Evolutionary conservation across 164 flowering plant species (phyloP).

Genomic region (Taxillus chinensis): DNA sequence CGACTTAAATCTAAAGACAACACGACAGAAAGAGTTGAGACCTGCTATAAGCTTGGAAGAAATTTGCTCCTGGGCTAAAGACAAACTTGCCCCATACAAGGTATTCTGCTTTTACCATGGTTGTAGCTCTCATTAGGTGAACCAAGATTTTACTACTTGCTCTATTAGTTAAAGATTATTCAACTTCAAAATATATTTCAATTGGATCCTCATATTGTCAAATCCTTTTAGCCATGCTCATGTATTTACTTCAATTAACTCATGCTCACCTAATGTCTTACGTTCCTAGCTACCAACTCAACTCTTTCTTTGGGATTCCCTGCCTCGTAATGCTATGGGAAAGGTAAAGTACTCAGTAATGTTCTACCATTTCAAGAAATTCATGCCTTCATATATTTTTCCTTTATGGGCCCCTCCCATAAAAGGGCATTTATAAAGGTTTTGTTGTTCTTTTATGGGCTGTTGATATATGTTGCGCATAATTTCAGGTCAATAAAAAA

Average conservation of each 20-base stretch:
- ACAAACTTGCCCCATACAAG: conserved; percentile 95
- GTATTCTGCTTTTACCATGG: conserved; percentile 22
- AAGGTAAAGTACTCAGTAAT: conserved; percentile 38
- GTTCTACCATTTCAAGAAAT: not conserved
- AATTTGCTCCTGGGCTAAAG: conserved; percentile 77
- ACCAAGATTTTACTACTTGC: no score
- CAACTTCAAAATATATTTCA: no score
- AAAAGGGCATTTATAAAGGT: not conserved
- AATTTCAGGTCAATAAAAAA: conserved; percentile 59
- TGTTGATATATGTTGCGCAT: no score
- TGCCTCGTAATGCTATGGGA: conserved; percentile 97
- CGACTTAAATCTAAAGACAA: conserved; percentile 37
- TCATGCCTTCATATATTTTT: not conserved
- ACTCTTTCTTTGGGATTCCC: conserved; percentile 62
- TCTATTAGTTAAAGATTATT: no score
- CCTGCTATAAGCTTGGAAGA: conserved; percentile 72
- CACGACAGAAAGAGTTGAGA: conserved; percentile 36
- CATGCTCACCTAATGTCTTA: not conserved
- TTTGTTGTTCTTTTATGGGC: not conserved
- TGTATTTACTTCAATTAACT: no score
- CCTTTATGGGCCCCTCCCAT: not conserved
- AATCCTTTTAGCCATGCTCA: no score
- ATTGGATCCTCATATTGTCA: no score
- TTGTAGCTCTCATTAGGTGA: not conserved
- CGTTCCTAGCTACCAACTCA: conserved; percentile 66